These are phyloP conservation scores for Umbelopsis sp. DNA, from an alignment of 371 early-diverging fungal species.

Conservation along the genomic window DNA sequence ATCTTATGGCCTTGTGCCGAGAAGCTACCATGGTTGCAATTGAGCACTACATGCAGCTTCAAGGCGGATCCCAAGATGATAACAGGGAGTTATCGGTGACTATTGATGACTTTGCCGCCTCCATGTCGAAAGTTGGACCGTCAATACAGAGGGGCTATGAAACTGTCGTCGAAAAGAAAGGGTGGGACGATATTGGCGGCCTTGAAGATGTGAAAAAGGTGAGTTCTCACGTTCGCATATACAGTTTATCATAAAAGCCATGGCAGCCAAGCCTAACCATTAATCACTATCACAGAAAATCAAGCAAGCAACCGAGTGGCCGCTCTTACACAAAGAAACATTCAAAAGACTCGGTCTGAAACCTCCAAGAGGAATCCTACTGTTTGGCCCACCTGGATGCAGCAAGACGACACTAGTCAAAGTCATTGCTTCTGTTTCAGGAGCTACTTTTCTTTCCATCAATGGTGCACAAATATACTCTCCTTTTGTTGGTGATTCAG, in stretches of 20 bases:
- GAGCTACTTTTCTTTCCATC: conserved; percentile 84
- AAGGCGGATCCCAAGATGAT: conserved; percentile 1
- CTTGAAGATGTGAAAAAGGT: conserved; percentile 89
- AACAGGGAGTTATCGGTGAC: conserved; percentile 29
- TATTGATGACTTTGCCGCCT: conserved; percentile 60
- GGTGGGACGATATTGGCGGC: conserved; percentile 95
- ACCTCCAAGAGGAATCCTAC: conserved; percentile 86
- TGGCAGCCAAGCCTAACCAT: neutral
- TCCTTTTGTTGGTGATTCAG: conserved; percentile 94
- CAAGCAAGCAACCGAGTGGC: conserved; percentile 96
- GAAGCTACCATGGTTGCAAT: conserved; percentile 82
- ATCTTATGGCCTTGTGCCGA: conserved; percentile 87
- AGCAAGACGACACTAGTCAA: conserved; percentile 96
- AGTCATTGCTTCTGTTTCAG: conserved; percentile 80
- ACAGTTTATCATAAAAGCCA: too few relatives aligned
- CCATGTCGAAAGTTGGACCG: conserved; percentile 69
- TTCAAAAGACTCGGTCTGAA: conserved; percentile 82
- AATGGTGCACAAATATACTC: conserved; percentile 92
- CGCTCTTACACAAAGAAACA: conserved; percentile 72
- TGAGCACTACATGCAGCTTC: conserved; percentile 29
- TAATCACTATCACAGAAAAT: conserved; percentile 54
- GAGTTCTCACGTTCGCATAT: too few relatives aligned
- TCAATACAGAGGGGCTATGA: conserved; percentile 68
- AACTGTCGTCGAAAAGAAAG: conserved; percentile 61
- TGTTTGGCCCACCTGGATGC: conserved; percentile 99